phyloP scores from a whole-genome alignment of 2,329 filamentous ascomycete genomes.

The Epichloe coenophiala region DNA sequence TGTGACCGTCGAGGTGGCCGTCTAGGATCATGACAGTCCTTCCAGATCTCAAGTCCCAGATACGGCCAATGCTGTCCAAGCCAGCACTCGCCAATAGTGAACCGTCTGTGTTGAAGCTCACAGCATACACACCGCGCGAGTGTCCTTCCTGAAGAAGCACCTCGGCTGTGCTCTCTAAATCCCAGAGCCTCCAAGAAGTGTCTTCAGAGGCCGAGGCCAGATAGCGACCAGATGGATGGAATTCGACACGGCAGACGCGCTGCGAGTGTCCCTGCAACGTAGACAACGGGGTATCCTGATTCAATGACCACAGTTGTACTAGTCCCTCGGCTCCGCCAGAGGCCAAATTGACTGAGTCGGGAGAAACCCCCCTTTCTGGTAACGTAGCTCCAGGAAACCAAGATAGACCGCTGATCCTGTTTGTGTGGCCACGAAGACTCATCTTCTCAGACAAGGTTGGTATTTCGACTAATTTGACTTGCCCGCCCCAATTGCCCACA shows the following conservation, averaged over 20 bases:
- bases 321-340: slow-evolving; percentile 82
- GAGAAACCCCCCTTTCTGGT: slow-evolving; percentile 54
- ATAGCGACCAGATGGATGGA: slow-evolving; percentile 83
- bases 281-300: slow-evolving; percentile 70
- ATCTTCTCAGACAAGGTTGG: slow-evolving; percentile 68
- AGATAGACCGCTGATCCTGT: slow-evolving; percentile 76
- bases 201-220: slow-evolving; percentile 90
- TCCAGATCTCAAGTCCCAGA: slow-evolving; percentile 90
- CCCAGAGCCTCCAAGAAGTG: slow-evolving; percentile 94
- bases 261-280: slow-evolving; percentile 74
- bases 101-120: slow-evolving; percentile 83
- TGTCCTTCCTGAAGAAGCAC: slow-evolving; percentile 87
- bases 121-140: slow-evolving; percentile 79
- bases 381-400: slow-evolving; percentile 81
- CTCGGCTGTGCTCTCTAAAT: slow-evolving; percentile 73
- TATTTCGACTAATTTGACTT: slow-evolving; percentile 73
- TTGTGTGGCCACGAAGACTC: slow-evolving; percentile 70
- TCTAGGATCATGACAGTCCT: slow-evolving; percentile 93
- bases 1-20: slow-evolving; percentile 65
- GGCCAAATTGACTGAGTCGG: slow-evolving; percentile 67
- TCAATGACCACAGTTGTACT: slow-evolving; percentile 81
- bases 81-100: slow-evolving; percentile 86
- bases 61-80: slow-evolving; percentile 81
- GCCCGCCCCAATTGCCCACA: slow-evolving; percentile 85
- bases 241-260: slow-evolving; percentile 82